Base-by-base conservation (phyloP, 2,329 filamentous ascomycete genomes). In the Exophiala alcalophila region DNA sequence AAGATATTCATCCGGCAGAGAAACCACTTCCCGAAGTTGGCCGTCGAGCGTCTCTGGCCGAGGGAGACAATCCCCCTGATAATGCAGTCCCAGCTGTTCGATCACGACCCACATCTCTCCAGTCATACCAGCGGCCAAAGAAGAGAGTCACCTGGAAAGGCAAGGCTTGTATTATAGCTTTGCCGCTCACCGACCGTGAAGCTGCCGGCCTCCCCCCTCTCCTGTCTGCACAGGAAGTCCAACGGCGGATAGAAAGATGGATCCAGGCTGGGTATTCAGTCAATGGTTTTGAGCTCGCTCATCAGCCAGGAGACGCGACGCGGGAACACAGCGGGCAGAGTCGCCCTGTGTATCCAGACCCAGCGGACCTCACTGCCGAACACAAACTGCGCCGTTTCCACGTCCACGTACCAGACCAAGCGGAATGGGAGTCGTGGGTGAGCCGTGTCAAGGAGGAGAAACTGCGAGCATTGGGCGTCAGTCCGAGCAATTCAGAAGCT, bases 391-490 rank as follows among this genome's bases (percentile, higher is more conserved):
- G 59, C 23, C 54, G 57, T 7, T 65, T 58, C 44, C 54, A 54
- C 8, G 61, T 73, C 42, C 63, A 59, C 12, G 66, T 73, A 46
- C 69, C 70, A 4, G 59, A 72, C 47, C 65, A 65, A 56, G 68
- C 61, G 27, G 75, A 78, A 57, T 86, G 83, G 83, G 84, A 87
- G 58, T 73, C 80, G 18, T 95, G 97, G 63, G 84, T 90, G 45
- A 78, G 84, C 40, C 83, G 84, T 54, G 71, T 97, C 24, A 81
- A 86, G 55, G 92, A 98, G 68, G 88, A 91, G 48, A 98, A 96
- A 67, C 73, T 98, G 38, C 82, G 89, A 49, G 90, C 91, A 36
- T 74, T 98, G 41, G 92, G 92, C 52, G 92, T 97, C 9, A 89
- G 81, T 12, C 75, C 86, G 48, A 86, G 81, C 24, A 81, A 84